These are phyloP conservation scores for Arthrobotrys sphaeroides DNA, from an alignment of 2,329 filamentous ascomycete species.

Conservation along the genomic window DNA sequence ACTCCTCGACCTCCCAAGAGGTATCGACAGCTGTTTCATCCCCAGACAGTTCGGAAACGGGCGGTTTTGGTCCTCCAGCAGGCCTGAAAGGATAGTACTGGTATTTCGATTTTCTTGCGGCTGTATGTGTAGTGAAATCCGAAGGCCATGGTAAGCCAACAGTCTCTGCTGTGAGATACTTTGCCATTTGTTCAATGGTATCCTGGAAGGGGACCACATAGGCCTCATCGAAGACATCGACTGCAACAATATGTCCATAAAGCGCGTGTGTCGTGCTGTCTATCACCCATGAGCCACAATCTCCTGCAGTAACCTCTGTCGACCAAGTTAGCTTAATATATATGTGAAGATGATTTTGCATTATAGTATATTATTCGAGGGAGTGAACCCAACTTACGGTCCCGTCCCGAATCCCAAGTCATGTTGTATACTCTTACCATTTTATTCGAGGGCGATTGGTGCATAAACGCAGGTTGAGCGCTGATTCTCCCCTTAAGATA, in stretches of 20 bases:
- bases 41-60: too few species aligned
- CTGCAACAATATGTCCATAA: slow-evolving; percentile 29
- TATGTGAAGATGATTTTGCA: background rate
- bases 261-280: slow-evolving; percentile 1
- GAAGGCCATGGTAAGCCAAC: slow-evolving; percentile 1
- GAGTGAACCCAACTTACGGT: background rate
- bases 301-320: slow-evolving; percentile 25
- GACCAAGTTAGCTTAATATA: background rate
- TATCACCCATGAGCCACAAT: slow-evolving; percentile 41
- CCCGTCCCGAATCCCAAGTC: slow-evolving; percentile 28
- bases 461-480: slow-evolving; percentile 13
- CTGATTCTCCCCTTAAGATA: slow-evolving; percentile 25
- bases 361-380: background rate
- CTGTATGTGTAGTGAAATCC: background rate
- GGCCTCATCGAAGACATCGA: slow-evolving; percentile 34
- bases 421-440: slow-evolving; percentile 31
- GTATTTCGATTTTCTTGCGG: background rate
- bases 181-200: slow-evolving; percentile 5
- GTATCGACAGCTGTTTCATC: too few species aligned
- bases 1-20: too few species aligned
- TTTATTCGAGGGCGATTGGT: slow-evolving; percentile 9
- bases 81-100: too few species aligned
- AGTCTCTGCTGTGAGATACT: background rate
- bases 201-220: slow-evolving; percentile 40
- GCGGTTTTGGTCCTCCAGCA: too few species aligned